phyloP scores from a whole-genome alignment of 202 grass and related monocot genomes.

The Brachypodium distachyon region DNA sequence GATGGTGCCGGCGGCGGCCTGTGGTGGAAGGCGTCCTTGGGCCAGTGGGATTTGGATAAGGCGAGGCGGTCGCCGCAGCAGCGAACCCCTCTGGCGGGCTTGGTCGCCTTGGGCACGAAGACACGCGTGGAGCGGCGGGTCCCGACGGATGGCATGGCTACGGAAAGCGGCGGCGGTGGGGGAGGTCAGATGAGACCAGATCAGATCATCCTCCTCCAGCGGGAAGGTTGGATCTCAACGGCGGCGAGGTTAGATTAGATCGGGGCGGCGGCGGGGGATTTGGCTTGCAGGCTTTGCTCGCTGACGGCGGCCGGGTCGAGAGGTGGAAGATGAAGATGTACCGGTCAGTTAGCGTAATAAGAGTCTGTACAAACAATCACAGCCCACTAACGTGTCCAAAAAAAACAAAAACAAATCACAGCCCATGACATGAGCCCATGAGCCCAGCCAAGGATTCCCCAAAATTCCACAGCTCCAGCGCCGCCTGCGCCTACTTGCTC shows the following conservation, averaged over 20 bases:
- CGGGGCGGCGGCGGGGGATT: background rate
- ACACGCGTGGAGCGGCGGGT: slow-evolving; percentile 68
- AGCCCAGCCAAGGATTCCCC: too few species aligned
- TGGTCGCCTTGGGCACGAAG: slow-evolving; percentile 59
- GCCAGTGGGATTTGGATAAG: slow-evolving; percentile 30
- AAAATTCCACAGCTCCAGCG: too few species aligned
- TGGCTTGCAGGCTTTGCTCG: too few species aligned
- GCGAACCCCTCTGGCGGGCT: slow-evolving; percentile 32
- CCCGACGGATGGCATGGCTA: slow-evolving; percentile 59
- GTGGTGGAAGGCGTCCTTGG: background rate
- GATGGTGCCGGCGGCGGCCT: background rate
- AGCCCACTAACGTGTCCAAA: too few species aligned
- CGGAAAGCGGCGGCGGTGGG: background rate
- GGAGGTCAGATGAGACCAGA: slow-evolving; percentile 24
- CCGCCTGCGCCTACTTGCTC: too few species aligned
- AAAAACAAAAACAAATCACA: too few species aligned
- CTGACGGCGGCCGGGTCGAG: background rate
- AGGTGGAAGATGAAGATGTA: background rate
- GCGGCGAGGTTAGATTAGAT: background rate
- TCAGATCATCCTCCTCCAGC: background rate
- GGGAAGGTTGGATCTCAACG: background rate
- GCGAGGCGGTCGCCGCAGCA: slow-evolving; percentile 52
- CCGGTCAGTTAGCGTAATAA: background rate
- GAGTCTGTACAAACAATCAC: background rate
- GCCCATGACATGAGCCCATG: too few species aligned